These are phyloP conservation scores for Neofusicoccum cordaticola DNA, from an alignment of 2,329 filamentous ascomycete genomes.

Conservation along the genomic window DNA sequence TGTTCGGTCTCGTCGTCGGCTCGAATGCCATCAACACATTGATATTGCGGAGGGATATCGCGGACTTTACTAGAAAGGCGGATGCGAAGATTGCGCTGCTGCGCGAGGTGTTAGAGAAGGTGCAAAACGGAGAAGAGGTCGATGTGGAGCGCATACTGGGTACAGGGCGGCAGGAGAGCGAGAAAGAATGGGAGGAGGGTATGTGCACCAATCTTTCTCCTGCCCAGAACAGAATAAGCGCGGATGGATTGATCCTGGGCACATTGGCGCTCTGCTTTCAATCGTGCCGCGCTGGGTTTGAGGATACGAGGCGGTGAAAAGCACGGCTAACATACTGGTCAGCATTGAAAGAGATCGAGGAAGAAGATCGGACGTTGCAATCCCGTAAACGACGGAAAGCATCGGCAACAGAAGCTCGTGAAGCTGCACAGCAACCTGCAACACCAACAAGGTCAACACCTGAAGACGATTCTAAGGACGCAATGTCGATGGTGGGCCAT, in stretches of 20 bases:
- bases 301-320: background rate
- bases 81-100: conserved; percentile 76
- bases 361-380: conserved; percentile 56
- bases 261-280: too few species aligned
- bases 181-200: conserved; percentile 88
- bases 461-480: background rate
- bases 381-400: conserved; percentile 37
- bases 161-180: conserved; percentile 69
- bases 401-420: background rate
- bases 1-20: conserved; percentile 73
- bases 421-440: background rate
- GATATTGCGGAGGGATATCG: conserved; percentile 70
- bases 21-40: conserved; percentile 96
- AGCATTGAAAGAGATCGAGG: conserved; percentile 67
- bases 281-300: background rate
- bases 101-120: conserved; percentile 68
- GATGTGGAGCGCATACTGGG: conserved; percentile 83
- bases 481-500: background rate
- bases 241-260: too few species aligned
- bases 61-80: conserved; percentile 69
- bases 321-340: conserved; percentile 21
- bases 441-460: background rate
- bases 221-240: background rate
- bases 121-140: conserved; percentile 71
- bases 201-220: conserved; percentile 28